Evolutionary conservation across 345 rosid species (phyloP).

Genomic region (Linum lewisii): DNA sequence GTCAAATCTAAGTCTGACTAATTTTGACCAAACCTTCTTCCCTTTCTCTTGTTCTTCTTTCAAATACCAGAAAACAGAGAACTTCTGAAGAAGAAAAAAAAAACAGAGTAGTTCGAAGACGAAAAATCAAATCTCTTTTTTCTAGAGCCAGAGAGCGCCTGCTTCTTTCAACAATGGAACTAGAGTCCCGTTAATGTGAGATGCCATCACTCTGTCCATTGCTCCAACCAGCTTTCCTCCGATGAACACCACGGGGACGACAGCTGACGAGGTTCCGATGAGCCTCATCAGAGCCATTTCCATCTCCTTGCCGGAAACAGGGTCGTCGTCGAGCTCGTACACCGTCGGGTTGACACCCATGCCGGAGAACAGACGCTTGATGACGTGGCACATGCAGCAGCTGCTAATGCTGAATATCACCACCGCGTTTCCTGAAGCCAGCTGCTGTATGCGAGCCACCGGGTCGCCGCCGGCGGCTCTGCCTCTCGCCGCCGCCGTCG

Average conservation of each 20-base stretch:
- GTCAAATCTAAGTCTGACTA: no score
- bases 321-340: slow-evolving; percentile 80
- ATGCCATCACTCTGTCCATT: slow-evolving; percentile 90
- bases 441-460: slow-evolving; percentile 43
- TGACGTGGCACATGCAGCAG: slow-evolving; percentile 97
- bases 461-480: slow-evolving; percentile 24
- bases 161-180: slow-evolving; percentile 92
- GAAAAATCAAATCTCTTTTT: background rate
- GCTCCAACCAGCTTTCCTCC: slow-evolving; percentile 89
- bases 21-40: background rate
- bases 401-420: slow-evolving; percentile 82
- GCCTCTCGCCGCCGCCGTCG: background rate
- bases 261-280: slow-evolving; percentile 41
- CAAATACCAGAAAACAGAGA: background rate
- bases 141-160: slow-evolving; percentile 88
- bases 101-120: background rate
- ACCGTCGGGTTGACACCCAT: slow-evolving; percentile 94
- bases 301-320: slow-evolving; percentile 46
- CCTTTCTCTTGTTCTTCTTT: background rate
- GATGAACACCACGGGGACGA: slow-evolving; percentile 85
- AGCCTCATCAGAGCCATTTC: slow-evolving; percentile 56
- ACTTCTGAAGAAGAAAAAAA: background rate
- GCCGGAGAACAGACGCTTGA: slow-evolving; percentile 71
- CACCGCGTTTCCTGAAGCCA: slow-evolving; percentile 81
- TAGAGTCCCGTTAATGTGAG: slow-evolving; percentile 84